Conservation (phyloP, 768 basidiomycete genomes). For the Mrakia blollopis region DNA sequence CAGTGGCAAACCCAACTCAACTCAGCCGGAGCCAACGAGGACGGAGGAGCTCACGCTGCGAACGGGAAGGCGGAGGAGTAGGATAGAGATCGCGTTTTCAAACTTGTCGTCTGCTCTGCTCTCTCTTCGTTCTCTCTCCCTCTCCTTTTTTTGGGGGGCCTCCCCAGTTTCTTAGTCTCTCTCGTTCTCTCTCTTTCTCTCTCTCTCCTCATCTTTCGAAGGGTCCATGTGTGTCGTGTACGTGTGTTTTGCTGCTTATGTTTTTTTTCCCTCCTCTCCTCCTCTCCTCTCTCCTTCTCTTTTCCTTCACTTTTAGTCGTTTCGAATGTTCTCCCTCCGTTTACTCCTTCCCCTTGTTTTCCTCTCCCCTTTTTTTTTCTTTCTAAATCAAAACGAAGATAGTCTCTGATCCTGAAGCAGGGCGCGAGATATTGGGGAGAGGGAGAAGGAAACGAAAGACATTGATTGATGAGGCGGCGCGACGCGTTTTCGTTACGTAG, state of each 20-base stretch:
- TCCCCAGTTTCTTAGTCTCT: not conserved
- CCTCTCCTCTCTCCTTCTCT: not conserved
- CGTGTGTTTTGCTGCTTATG: not conserved
- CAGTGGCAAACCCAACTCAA: slow-evolving; percentile 32
- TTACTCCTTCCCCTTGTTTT: not conserved
- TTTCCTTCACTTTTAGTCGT: not conserved
- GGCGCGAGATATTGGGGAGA: no score
- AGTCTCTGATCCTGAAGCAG: no score
- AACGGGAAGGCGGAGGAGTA: slow-evolving; percentile 8
- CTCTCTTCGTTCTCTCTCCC: not conserved
- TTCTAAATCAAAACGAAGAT: no score
- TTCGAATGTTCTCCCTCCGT: not conserved
- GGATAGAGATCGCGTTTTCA: no score
- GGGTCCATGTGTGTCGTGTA: no score
- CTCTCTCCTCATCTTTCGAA: not conserved
- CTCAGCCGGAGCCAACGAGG: slow-evolving; percentile 27
- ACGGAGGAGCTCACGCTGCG: slow-evolving; percentile 3
- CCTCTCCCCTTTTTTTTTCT: no score
- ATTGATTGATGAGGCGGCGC: no score
- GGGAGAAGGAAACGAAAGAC: no score
- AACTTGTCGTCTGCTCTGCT: no score
- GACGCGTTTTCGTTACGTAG: no score
- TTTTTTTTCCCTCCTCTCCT: not conserved
- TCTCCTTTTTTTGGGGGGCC: not conserved
- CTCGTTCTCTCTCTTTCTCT: not conserved